Conservation (phyloP, 768 basidiomycete genomes). For the Cytidiella melzeri region DNA sequence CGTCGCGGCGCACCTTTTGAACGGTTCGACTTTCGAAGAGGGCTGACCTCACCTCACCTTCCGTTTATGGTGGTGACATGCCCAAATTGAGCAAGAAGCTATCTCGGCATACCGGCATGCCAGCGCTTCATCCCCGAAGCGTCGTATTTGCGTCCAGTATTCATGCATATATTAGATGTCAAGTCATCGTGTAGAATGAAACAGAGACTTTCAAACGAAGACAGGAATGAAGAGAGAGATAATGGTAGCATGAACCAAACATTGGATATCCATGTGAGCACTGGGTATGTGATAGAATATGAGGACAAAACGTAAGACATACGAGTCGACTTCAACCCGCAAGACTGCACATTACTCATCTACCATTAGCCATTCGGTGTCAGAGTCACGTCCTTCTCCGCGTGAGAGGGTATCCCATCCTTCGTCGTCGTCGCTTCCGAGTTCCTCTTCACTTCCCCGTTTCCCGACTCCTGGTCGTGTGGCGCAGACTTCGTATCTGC, state of each 20-base stretch:
- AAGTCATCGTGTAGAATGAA: no score
- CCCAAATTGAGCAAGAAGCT: not conserved
- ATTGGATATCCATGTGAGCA: slow-evolving; percentile 20
- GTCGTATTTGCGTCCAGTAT: not conserved
- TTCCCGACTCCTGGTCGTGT: slow-evolving; percentile 47
- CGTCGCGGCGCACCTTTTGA: slow-evolving; percentile 9
- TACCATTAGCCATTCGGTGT: slow-evolving; percentile 89
- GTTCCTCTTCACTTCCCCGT: slow-evolving; percentile 53
- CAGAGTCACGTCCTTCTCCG: slow-evolving; percentile 67
- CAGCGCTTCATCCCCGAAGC: not conserved
- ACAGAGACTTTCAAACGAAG: not conserved
- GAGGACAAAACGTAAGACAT: slow-evolving; percentile 1
- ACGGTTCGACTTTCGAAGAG: slow-evolving; percentile 10
- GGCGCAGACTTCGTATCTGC: not conserved
- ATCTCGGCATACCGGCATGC: not conserved
- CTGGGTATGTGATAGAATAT: slow-evolving; percentile 21
- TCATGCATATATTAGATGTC: no score
- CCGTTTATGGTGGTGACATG: slow-evolving; percentile 1
- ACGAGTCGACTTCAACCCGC: not conserved
- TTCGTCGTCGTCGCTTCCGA: slow-evolving; percentile 43
- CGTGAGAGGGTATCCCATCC: slow-evolving; percentile 71
- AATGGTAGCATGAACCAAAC: slow-evolving; percentile 1
- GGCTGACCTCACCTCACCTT: slow-evolving; percentile 14
- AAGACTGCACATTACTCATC: slow-evolving; percentile 29
- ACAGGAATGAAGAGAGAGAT: not conserved